Conservation (phyloP, 768 basidiomycete species). For the Mycena latifolia region DNA sequence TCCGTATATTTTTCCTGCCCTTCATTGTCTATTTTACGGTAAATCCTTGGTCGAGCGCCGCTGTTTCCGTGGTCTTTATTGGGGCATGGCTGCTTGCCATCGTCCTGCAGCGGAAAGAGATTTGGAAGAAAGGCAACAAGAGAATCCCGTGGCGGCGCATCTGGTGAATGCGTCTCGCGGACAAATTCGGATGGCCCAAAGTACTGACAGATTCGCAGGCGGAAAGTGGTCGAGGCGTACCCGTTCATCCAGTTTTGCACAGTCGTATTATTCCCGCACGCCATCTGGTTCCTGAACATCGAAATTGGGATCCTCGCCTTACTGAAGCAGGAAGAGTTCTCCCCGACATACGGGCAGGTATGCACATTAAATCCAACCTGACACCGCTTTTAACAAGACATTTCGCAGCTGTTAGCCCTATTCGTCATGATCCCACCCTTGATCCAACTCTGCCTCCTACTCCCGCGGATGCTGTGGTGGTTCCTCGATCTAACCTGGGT, state of each 20-base stretch:
- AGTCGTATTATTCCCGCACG: slow-evolving; percentile 7
- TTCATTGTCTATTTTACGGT: slow-evolving; percentile 12
- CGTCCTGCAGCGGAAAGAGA: slow-evolving; percentile 4
- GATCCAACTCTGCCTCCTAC: slow-evolving; percentile 23
- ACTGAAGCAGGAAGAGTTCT: slow-evolving; percentile 10
- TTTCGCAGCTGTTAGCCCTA: slow-evolving; percentile 23
- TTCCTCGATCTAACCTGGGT: slow-evolving; percentile 29
- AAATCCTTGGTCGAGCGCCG: neutral
- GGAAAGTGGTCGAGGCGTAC: slow-evolving; percentile 24
- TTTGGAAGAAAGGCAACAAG: slow-evolving; percentile 9
- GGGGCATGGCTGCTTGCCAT: neutral
- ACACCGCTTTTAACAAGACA: neutral
- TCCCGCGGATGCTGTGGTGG: slow-evolving; percentile 15
- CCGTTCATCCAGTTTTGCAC: slow-evolving; percentile 32
- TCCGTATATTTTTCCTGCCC: slow-evolving; percentile 18
- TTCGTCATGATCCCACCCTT: slow-evolving; percentile 30
- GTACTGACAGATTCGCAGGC: slow-evolving; percentile 7
- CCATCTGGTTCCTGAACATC: slow-evolving; percentile 25
- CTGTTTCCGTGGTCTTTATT: neutral
- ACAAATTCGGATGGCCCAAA: neutral
- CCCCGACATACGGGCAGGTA: slow-evolving; percentile 31
- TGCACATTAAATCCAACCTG: neutral
- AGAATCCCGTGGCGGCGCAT: slow-evolving; percentile 5
- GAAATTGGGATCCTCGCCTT: slow-evolving; percentile 10
- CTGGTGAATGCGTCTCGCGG: slow-evolving; percentile 4